Evolutionary conservation across 2,329 filamentous ascomycete genomes (phyloP).

Genomic region (Nothomitra cinnamomea): DNA sequence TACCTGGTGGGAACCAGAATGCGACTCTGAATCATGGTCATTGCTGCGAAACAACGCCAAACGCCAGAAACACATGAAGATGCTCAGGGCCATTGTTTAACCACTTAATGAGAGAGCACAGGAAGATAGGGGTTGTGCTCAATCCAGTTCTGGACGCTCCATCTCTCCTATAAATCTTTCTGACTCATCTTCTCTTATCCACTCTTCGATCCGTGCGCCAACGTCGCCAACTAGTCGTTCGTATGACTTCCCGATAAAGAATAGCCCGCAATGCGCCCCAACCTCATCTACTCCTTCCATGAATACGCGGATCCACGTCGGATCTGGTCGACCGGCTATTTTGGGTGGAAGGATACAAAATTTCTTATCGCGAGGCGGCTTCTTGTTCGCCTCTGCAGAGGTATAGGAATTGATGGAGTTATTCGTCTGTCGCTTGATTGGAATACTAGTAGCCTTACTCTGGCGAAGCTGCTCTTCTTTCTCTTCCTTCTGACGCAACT

Average conservation of each 20-base stretch:
- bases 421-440: background rate
- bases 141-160: too few species aligned
- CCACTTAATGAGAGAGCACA: too few species aligned
- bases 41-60: too few species aligned
- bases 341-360: constrained; percentile 60
- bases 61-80: too few species aligned
- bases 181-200: constrained; percentile 44
- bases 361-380: constrained; percentile 42
- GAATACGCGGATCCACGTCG: constrained; percentile 59
- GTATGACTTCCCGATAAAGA: constrained; percentile 57
- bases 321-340: constrained; percentile 39
- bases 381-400: constrained; percentile 5
- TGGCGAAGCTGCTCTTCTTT: constrained; percentile 11
- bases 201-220: constrained; percentile 45
- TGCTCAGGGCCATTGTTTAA: too few species aligned
- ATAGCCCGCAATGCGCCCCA: constrained; percentile 67
- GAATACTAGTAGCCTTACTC: constrained; percentile 10
- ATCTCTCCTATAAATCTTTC: background rate
- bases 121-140: too few species aligned
- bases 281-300: constrained; percentile 80
- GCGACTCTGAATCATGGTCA: too few species aligned
- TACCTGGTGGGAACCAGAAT: too few species aligned
- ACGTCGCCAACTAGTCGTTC: constrained; percentile 63
- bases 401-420: constrained; percentile 1
- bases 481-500: constrained; percentile 12